Evolutionary conservation across 805 yeast species (phyloP).

Genomic region (Metschnikowia kunwiensis): DNA sequence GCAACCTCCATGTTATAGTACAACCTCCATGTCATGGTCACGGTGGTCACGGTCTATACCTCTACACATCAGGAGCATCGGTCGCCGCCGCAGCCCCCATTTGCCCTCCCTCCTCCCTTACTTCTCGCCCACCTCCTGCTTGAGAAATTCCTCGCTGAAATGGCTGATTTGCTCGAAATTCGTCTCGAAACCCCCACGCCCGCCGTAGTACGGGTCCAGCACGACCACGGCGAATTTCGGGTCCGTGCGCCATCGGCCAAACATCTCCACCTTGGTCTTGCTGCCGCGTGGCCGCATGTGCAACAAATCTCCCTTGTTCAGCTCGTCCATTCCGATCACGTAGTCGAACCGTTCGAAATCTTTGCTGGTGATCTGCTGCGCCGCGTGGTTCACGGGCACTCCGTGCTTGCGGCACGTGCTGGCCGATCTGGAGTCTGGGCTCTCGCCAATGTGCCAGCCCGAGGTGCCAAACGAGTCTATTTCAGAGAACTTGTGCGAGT

Average conservation of each 20-base stretch:
- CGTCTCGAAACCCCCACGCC: slow-evolving; percentile 72
- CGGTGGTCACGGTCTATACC: too few relatives aligned
- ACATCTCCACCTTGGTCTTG: slow-evolving; percentile 53
- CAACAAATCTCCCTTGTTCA: slow-evolving; percentile 50
- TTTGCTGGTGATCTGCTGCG: slow-evolving; percentile 58
- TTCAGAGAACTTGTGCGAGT: slow-evolving; percentile 39
- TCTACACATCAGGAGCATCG: too few relatives aligned
- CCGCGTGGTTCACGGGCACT: slow-evolving; percentile 70
- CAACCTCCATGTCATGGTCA: too few relatives aligned
- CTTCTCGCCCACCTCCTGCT: slow-evolving; percentile 38
- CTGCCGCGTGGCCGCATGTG: slow-evolving; percentile 51
- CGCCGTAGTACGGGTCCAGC: slow-evolving; percentile 93
- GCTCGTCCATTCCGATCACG: slow-evolving; percentile 68
- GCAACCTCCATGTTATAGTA: too few relatives aligned
- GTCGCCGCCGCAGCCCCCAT: too few relatives aligned
- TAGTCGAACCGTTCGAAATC: slow-evolving; percentile 64
- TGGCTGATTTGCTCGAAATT: slow-evolving; percentile 73
- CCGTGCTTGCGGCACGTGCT: slow-evolving; percentile 66
- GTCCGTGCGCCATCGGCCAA: slow-evolving; percentile 78
- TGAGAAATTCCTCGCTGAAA: slow-evolving; percentile 69
- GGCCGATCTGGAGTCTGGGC: slow-evolving; percentile 74
- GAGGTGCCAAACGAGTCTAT: slow-evolving; percentile 91
- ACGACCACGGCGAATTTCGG: slow-evolving; percentile 52
- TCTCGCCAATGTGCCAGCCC: slow-evolving; percentile 77
- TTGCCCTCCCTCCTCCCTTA: too few relatives aligned